These are phyloP conservation scores for Botrytis cinerea DNA, from an alignment of 2,329 filamentous ascomycete species.

Conservation along the genomic window DNA sequence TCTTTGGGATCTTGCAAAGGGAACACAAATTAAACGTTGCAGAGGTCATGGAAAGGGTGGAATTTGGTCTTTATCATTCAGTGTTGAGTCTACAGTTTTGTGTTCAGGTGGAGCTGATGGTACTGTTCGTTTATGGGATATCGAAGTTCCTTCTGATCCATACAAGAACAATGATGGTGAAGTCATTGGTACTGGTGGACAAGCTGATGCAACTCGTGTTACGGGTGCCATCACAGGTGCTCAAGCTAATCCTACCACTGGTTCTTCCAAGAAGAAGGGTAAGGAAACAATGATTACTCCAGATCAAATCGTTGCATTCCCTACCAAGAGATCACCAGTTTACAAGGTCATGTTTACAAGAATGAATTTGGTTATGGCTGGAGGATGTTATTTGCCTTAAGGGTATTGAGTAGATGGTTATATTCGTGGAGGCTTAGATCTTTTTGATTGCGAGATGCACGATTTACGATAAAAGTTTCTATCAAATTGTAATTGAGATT, in stretches of 20 bases:
- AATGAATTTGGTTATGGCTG: constrained; percentile 91
- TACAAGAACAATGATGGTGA: constrained; percentile 54
- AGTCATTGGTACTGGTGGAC: constrained; percentile 44
- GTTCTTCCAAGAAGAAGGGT: constrained; percentile 67
- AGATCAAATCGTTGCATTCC: constrained; percentile 92
- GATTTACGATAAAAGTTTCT: neutral
- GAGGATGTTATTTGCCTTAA: constrained; percentile 60
- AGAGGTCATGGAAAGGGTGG: constrained; percentile 91
- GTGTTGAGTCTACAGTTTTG: constrained; percentile 85
- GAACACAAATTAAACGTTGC: constrained; percentile 85
- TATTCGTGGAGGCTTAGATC: no score
- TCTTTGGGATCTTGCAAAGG: constrained; percentile 91
- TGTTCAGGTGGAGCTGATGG: constrained; percentile 89
- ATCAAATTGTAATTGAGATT: neutral
- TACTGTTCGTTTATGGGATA: constrained; percentile 93
- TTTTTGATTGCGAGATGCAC: neutral
- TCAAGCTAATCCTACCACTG: constrained; percentile 40
- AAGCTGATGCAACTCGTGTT: constrained; percentile 55
- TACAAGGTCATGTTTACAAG: constrained; percentile 91
- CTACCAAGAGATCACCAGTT: constrained; percentile 94
- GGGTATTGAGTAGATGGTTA: neutral
- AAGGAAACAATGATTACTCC: constrained; percentile 90
- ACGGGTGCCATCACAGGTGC: constrained; percentile 38
- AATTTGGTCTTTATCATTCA: constrained; percentile 92
- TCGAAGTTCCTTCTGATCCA: constrained; percentile 69